phyloP scores from a whole-genome alignment of 148 eudicot genomes.

The Suaeda aralocaspica region DNA sequence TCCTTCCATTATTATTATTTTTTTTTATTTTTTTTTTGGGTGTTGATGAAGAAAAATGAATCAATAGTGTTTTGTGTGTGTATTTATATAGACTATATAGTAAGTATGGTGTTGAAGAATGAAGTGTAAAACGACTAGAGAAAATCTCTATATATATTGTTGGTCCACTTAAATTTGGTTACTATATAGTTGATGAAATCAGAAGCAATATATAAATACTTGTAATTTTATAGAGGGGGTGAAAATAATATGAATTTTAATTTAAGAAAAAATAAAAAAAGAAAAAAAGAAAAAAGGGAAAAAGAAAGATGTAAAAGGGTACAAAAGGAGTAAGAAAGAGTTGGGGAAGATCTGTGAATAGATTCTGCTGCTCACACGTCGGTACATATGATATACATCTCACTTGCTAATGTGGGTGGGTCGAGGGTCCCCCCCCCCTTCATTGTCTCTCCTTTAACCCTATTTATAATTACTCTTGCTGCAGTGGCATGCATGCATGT shows the following conservation, averaged over 20 bases:
- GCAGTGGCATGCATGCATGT: constrained; percentile 7
- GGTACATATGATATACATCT: background rate
- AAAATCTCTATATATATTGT: background rate
- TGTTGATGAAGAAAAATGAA: background rate
- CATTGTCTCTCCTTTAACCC: background rate
- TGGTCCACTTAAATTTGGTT: background rate
- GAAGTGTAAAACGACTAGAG: too few species aligned
- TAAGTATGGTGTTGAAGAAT: too few species aligned
- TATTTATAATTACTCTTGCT: background rate
- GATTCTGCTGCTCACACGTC: constrained; percentile 15
- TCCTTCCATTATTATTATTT: background rate
- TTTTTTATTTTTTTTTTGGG: background rate
- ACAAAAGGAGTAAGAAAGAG: constrained; percentile 9
- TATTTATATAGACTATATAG: background rate
- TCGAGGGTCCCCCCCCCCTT: background rate
- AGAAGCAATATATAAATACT: background rate
- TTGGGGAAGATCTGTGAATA: constrained; percentile 13
- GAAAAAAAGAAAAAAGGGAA: background rate
- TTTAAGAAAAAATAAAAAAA: too few species aligned
- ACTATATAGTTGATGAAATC: background rate
- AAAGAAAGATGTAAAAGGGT: background rate
- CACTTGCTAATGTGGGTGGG: background rate
- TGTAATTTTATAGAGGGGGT: too few species aligned
- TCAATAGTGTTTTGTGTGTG: too few species aligned
- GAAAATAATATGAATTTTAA: too few species aligned